phyloP scores from a whole-genome alignment of 2,329 filamentous ascomycete species.

The Aureobasidium sp. region DNA sequence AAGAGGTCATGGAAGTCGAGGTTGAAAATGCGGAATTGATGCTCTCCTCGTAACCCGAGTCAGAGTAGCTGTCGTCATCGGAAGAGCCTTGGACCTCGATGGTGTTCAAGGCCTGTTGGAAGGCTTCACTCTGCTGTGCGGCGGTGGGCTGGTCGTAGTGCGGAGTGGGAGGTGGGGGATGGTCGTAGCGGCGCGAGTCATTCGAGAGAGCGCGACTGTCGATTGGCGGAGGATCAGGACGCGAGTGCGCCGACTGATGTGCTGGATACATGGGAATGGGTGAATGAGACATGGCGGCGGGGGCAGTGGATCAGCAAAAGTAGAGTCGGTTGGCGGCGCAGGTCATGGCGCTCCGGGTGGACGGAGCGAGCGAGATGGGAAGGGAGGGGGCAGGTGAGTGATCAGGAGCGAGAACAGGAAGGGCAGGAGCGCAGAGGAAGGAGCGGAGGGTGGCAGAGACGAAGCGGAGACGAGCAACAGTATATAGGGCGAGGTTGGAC shows the following conservation, averaged over 20 bases:
- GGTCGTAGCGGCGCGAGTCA: constrained; percentile 8
- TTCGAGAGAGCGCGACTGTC: not conserved
- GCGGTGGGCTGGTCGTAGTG: not conserved
- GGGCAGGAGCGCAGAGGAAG: not conserved
- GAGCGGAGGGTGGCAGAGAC: not conserved
- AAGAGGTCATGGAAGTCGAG: constrained; percentile 10
- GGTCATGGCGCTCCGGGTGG: not conserved
- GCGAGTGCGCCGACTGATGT: not conserved
- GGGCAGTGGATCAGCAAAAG: not conserved
- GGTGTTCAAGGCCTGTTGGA: constrained; percentile 12
- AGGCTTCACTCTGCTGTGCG: constrained; percentile 9
- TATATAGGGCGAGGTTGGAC: not conserved
- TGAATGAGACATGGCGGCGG: constrained; percentile 1
- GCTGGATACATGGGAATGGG: not conserved
- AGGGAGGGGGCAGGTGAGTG: not conserved
- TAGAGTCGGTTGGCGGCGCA: not conserved
- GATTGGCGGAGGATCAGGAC: not conserved
- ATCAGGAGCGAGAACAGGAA: not conserved
- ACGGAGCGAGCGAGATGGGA: not conserved
- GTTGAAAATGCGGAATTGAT: not conserved
- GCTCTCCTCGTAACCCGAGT: constrained; percentile 12
- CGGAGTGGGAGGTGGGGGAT: not conserved
- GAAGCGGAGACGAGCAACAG: constrained; percentile 2
- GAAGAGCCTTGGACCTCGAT: constrained; percentile 13
- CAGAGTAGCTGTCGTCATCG: constrained; percentile 6